Evolutionary conservation across 495 filamentous ascomycete species (phyloP).

Genomic region (Tetracladium marchalianum): DNA sequence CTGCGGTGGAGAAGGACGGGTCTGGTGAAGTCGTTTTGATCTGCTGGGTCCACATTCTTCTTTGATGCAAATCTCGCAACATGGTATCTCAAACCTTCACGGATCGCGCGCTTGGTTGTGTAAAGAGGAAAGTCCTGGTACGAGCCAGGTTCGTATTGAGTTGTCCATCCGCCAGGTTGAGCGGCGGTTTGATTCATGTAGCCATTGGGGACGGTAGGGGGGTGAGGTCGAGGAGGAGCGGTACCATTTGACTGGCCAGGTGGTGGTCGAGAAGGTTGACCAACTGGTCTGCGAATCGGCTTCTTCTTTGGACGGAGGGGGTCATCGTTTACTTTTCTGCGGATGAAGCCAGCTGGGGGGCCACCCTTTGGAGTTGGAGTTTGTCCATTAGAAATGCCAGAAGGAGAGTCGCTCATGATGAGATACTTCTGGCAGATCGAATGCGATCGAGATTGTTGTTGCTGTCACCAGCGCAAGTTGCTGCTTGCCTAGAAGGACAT

Average conservation of each 20-base stretch:
- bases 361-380: constrained; percentile 30
- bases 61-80: constrained; percentile 63
- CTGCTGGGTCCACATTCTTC: constrained; percentile 55
- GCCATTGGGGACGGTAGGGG: constrained; percentile 11
- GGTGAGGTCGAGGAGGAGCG: background rate
- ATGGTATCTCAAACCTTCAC: constrained; percentile 77
- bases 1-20: constrained; percentile 83
- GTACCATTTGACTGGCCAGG: constrained; percentile 14
- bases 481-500: constrained; percentile 1
- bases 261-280: constrained; percentile 19
- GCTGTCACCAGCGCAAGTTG: background rate
- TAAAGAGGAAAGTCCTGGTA: constrained; percentile 62
- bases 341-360: constrained; percentile 24
- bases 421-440: background rate
- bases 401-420: constrained; percentile 51
- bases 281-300: constrained; percentile 18
- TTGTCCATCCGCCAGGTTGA: constrained; percentile 46
- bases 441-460: background rate
- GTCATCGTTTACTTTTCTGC: constrained; percentile 46
- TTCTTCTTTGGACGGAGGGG: constrained; percentile 61
- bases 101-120: constrained; percentile 68
- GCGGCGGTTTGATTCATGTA: constrained; percentile 24
- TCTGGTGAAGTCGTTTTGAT: constrained; percentile 73
- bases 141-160: constrained; percentile 26
- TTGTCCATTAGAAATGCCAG: constrained; percentile 31